Evolutionary conservation across 495 filamentous ascomycete genomes (phyloP).

Genomic region (Trichoderma gamsii): DNA sequence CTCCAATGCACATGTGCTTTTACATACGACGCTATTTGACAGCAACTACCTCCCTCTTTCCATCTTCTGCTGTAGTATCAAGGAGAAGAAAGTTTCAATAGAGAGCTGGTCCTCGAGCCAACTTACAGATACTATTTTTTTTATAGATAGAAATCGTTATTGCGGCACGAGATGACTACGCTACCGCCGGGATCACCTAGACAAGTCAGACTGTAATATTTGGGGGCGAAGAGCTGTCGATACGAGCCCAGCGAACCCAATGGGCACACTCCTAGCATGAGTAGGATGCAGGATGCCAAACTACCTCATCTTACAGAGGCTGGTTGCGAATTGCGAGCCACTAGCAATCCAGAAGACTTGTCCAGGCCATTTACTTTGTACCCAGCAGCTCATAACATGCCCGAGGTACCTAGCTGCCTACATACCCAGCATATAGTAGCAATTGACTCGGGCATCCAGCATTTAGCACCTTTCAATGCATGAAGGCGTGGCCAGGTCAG

Average conservation of each 20-base stretch:
- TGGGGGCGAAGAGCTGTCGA: neutral
- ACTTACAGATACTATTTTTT: too few relatives aligned
- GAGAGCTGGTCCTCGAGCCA: neutral
- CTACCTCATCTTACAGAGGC: neutral
- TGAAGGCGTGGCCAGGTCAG: conserved; percentile 4
- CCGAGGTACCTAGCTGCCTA: too few relatives aligned
- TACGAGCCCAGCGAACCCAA: neutral
- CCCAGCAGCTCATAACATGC: neutral
- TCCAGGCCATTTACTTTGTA: neutral
- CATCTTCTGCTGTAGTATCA: neutral
- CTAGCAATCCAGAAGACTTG: neutral
- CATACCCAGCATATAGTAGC: neutral
- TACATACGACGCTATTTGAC: too few relatives aligned
- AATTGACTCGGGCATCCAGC: neutral
- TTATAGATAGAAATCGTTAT: neutral
- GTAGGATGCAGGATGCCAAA: neutral
- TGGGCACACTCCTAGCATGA: neutral
- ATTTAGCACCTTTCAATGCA: conserved; percentile 2
- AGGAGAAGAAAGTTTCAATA: neutral
- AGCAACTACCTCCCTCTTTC: neutral
- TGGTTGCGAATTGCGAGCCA: neutral
- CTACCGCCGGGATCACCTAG: neutral
- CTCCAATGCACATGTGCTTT: neutral
- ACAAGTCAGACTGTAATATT: neutral
- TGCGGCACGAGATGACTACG: neutral